phyloP scores from a whole-genome alignment of 2,329 filamentous ascomycete genomes.

The Exophiala alcalophila region DNA sequence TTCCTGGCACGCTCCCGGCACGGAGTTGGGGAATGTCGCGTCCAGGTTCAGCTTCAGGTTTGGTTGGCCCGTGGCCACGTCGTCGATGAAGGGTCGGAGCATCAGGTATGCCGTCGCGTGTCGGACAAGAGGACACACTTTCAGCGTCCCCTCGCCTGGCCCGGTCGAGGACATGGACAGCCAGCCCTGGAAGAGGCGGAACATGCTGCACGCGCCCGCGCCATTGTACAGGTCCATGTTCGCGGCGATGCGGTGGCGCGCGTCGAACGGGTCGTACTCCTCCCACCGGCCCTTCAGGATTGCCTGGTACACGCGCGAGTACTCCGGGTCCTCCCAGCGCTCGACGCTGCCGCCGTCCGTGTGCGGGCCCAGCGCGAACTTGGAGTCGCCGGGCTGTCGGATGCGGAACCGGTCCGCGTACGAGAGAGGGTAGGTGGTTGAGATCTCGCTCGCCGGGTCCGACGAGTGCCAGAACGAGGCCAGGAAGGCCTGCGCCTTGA shows the following conservation, averaged over 20 bases:
- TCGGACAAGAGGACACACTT: slow-evolving; percentile 74
- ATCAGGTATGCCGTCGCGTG: slow-evolving; percentile 77
- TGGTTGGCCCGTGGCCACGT: no score
- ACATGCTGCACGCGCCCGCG: slow-evolving; percentile 76
- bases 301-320: slow-evolving; percentile 68
- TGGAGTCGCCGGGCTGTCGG: slow-evolving; percentile 65
- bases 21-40: slow-evolving; percentile 66
- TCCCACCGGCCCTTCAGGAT: slow-evolving; percentile 78
- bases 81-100: slow-evolving; percentile 84
- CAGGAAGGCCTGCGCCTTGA: slow-evolving; percentile 60
- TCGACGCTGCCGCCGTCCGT: slow-evolving; percentile 72
- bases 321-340: slow-evolving; percentile 69
- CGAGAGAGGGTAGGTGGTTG: slow-evolving; percentile 58
- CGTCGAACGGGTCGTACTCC: slow-evolving; percentile 77
- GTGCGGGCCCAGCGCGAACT: slow-evolving; percentile 70
- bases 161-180: slow-evolving; percentile 71
- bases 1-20: slow-evolving; percentile 67
- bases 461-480: slow-evolving; percentile 64
- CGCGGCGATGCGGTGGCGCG: slow-evolving; percentile 63
- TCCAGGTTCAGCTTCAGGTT: slow-evolving; percentile 46
- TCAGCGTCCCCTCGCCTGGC: slow-evolving; percentile 73
- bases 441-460: slow-evolving; percentile 39
- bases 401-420: slow-evolving; percentile 74
- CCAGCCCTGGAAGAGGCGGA: slow-evolving; percentile 90
- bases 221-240: slow-evolving; percentile 76